Evolutionary conservation across 2,329 filamentous ascomycete genomes (phyloP), one percentile per base, ranked within the genome.

Genomic region (Aureobasidium sp.): DNA sequence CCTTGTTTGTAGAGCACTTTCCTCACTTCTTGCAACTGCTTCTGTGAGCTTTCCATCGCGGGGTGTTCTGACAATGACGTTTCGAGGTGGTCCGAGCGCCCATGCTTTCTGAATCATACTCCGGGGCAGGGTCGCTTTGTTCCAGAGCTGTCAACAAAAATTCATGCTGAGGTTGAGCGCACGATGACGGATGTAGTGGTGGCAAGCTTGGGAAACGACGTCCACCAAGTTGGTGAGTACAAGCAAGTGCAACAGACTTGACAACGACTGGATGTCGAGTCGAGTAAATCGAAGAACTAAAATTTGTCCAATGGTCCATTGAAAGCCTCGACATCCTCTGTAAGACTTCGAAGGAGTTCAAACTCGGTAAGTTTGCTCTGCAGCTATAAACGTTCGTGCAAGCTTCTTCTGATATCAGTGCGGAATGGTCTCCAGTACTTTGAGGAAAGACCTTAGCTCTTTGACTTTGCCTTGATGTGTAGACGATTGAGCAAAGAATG

Each of bases 51-150:
- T 20, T 36, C 29, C 15, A 42, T 51, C 34, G 46, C 41, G 46
- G 46, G 44, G 57, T 50, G 15, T 26, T 23, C 10, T 48, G 26
- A 48, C 17, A 29, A 47, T 51, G 44, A 51, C 57, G 46, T 60
- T 37, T 36, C 5, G 7, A 50, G 44, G 26, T 60, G 57, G 57
- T 34, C 57, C 34, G 9, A 60, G 57, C 57, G 44, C 41, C 39
- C 2, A 50, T 51, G 57, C 44, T 58, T 44, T 46, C 27, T 51
- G 46, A 60, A 12, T 51, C 44, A 20, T 59, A n/a, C 1, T 48
- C 39, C 39, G 55, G 41, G 55, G 42, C 55, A 58, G 55, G 42
- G 55, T 58, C 23, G 55, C 55, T 58, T 34, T 58, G 55, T 48
- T 48, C 42, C 32, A 48, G 55, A 48, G n/a, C 41, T 10, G 15